These are phyloP conservation scores for Penicillium brasilianum DNA, from an alignment of 2,329 filamentous ascomycete species.

Conservation along the genomic window DNA sequence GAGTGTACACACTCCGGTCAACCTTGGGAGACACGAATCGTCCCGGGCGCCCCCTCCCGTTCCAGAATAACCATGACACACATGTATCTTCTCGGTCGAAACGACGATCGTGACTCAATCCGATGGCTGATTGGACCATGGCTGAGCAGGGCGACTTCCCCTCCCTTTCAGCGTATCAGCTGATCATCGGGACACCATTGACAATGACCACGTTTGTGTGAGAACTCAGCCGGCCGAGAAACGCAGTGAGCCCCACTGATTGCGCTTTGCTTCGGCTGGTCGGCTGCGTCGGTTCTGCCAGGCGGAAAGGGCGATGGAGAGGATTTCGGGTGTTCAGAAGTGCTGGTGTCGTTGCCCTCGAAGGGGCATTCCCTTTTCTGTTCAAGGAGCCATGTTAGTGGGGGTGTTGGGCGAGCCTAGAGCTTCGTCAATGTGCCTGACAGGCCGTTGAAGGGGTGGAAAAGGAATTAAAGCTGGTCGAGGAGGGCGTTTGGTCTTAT, in stretches of 20 bases:
- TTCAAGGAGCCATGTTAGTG: constrained; percentile 4
- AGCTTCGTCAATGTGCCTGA: background rate
- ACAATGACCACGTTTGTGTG: background rate
- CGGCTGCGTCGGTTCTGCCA: constrained; percentile 25
- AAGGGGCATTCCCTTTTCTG: background rate
- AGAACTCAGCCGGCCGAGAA: constrained; percentile 23
- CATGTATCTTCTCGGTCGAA: background rate
- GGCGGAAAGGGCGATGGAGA: background rate
- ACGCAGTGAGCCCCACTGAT: constrained; percentile 32
- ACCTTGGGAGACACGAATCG: background rate
- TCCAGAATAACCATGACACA: background rate
- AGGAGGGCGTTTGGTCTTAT: constrained; percentile 37
- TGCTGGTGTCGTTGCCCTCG: background rate
- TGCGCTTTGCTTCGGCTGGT: constrained; percentile 35
- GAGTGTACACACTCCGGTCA: background rate
- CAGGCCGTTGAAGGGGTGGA: constrained; percentile 1
- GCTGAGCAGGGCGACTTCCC: background rate
- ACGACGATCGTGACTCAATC: constrained; percentile 4
- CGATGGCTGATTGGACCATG: background rate
- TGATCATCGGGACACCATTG: background rate
- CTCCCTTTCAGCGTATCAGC: background rate
- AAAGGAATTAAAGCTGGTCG: constrained; percentile 13
- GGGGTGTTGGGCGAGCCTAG: background rate
- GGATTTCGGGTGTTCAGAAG: background rate
- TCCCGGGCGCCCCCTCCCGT: background rate